phyloP scores from a whole-genome alignment of 1,284 basidiomycete genomes.

The Marasmius tenuissimus region DNA sequence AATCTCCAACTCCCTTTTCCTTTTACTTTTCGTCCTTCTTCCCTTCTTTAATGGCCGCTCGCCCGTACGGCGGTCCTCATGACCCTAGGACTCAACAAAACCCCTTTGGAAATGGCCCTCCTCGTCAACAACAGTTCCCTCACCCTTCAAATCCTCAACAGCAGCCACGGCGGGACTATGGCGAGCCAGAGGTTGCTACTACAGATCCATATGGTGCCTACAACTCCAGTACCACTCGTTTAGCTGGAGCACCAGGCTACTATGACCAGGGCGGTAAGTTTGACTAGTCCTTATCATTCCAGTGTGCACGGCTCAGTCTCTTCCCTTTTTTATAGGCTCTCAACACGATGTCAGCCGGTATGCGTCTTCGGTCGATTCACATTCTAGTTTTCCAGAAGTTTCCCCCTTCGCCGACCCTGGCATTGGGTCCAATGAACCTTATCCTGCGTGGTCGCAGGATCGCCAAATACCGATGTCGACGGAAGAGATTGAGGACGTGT shows the following conservation, averaged over 20 bases:
- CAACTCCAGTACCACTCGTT: slow-evolving; percentile 56
- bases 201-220: slow-evolving; percentile 53
- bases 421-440: slow-evolving; percentile 66
- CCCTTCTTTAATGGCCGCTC: slow-evolving; percentile 28
- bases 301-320: slow-evolving; percentile 15
- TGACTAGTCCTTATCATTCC: not conserved
- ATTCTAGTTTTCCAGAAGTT: slow-evolving; percentile 53
- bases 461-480: slow-evolving; percentile 95
- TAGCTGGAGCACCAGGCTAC: slow-evolving; percentile 48
- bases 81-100: slow-evolving; percentile 28
- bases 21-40: slow-evolving; percentile 23
- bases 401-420: slow-evolving; percentile 63
- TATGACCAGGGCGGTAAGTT: slow-evolving; percentile 41
- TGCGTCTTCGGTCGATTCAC: slow-evolving; percentile 54
- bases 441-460: slow-evolving; percentile 94
- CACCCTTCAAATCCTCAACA: slow-evolving; percentile 24
- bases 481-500: slow-evolving; percentile 99
- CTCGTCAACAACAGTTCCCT: slow-evolving; percentile 24
- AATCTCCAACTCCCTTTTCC: slow-evolving; percentile 19
- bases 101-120: slow-evolving; percentile 28
- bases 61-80: slow-evolving; percentile 17
- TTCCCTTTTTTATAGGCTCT: not conserved
- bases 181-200: slow-evolving; percentile 48
- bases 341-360: slow-evolving; percentile 38
- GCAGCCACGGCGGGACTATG: slow-evolving; percentile 36